A percentile compares a stretch with the other conserved stretches of the same genome.
Evolutionary conservation across 306 rosid genomes (phyloP).

Genomic region (Elaeagnus macrophylla): DNA sequence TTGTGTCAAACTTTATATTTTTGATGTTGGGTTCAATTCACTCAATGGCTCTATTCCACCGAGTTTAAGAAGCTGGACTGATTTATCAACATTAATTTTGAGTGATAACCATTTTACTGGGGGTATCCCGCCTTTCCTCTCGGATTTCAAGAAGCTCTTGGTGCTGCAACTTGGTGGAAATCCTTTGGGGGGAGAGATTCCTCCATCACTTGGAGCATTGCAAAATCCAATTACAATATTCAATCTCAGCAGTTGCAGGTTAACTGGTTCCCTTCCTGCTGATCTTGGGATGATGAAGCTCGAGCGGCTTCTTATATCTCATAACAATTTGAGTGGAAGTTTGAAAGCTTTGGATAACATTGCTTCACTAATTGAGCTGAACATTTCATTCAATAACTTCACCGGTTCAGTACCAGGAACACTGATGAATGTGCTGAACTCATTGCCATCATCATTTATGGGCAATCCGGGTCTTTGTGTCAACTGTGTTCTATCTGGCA

Average conservation of each 20-base stretch:
- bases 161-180: constrained; percentile 78
- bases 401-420: constrained; percentile 45
- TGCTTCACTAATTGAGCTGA: constrained; percentile 29
- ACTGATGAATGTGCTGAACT: constrained; percentile 36
- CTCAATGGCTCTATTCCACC: constrained; percentile 59
- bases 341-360: constrained; percentile 34
- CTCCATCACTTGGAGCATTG: constrained; percentile 50
- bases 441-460: constrained; percentile 33
- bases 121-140: constrained; percentile 46
- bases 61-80: constrained; percentile 49
- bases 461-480: constrained; percentile 61
- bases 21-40: constrained; percentile 63
- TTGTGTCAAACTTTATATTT: constrained; percentile 37
- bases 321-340: constrained; percentile 66
- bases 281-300: constrained; percentile 10
- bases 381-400: constrained; percentile 63
- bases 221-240: constrained; percentile 34
- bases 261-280: constrained; percentile 52
- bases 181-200: constrained; percentile 58
- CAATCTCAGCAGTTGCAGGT: constrained; percentile 65
- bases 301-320: constrained; percentile 48
- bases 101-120: constrained; percentile 58
- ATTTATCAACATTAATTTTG: constrained; percentile 36
- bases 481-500: constrained; percentile 27
- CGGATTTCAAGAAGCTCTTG: constrained; percentile 30